phyloP scores from a whole-genome alignment of 129 eudicot species.

The Saposhnikovia divaricata region DNA sequence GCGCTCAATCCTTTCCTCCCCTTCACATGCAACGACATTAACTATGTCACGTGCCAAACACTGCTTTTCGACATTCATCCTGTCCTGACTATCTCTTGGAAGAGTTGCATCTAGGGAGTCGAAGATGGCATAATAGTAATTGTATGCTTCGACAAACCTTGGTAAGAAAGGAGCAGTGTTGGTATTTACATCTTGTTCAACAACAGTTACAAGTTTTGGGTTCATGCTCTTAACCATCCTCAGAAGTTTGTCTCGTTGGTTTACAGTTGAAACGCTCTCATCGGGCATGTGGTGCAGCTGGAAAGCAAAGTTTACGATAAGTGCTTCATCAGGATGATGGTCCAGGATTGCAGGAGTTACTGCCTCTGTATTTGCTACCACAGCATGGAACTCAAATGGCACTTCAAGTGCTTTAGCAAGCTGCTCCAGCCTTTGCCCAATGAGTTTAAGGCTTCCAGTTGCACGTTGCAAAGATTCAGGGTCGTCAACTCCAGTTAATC shows the following conservation, averaged over 20 bases:
- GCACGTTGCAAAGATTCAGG: conserved; percentile 87
- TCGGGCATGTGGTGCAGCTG: conserved; percentile 99
- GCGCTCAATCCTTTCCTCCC: conserved; percentile 87
- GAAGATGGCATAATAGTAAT: conserved; percentile 74
- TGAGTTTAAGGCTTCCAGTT: conserved; percentile 60
- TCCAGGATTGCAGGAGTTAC: conserved; percentile 47
- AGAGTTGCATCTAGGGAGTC: conserved; percentile 83
- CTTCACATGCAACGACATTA: conserved; percentile 91
- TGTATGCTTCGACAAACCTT: conserved; percentile 77
- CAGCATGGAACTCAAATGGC: conserved; percentile 62
- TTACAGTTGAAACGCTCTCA: conserved; percentile 82
- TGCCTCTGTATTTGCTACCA: conserved; percentile 46
- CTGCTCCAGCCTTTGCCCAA: conserved; percentile 67
- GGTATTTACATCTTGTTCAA: conserved; percentile 92
- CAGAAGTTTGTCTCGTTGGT: conserved; percentile 75
- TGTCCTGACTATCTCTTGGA: conserved; percentile 64
- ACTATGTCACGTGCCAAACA: conserved; percentile 93
- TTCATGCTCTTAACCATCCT: conserved; percentile 78
- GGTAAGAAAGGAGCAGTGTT: conserved; percentile 80
- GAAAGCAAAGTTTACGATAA: conserved; percentile 82
- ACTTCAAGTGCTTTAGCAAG: conserved; percentile 47
- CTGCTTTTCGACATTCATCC: conserved; percentile 84
- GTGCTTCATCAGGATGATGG: conserved; percentile 58
- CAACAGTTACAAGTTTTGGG: conserved; percentile 82
- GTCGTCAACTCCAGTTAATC: conserved; percentile 85